Evolutionary conservation across 306 rosid species (phyloP), one percentile per base, ranked within the genome.

Genomic region (Canavalia gladiata): DNA sequence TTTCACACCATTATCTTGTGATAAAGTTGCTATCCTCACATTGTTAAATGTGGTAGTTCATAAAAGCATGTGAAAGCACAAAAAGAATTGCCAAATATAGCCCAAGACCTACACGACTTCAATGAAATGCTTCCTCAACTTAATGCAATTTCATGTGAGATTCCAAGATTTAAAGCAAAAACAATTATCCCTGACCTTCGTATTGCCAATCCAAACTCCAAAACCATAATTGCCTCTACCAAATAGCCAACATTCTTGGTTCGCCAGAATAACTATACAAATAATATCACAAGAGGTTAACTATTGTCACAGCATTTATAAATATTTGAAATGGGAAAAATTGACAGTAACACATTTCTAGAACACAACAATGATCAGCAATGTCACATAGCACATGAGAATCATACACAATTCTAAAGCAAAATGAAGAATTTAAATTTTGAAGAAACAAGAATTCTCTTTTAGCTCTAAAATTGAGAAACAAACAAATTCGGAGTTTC

Each of bases 161-260:
- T 50, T 64, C 37, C 78, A 69, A 64, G 34, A 76, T 82, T 59
- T 49, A 43, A 77, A 29, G 18, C 58, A 69, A 51, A 18, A 68
- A 74, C 35, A 79, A 73, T 56, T 80, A 80, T 68, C 54, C 45
- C 92, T 83, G 64, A 94, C 99, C 96, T 94, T 85, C 92, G 86
- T 49, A 96, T 84, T 29, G 90, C 86, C 92, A 92, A 87, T 80
- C 98, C 98, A 12, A 92, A 92, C 86, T 96, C 99, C 97, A 96
- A 85, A 45, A 96, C 90, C 97, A 92, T 87, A 66, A 94, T 86
- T 72, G 99, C 97, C 87, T 96, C 99, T 12, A 92, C 64, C 84
- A 94, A 84, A 83, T 94, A 94, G 86, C 97, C 95, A 13, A 82
- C 50, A 57, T 92, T 80, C 88, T 89, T 81, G 42, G 99, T 86